Percentiles rank a stretch among this genome's conserved stretches.
Evolutionary conservation across 257 asterid species (phyloP).

Genomic region (Rehmannia glutinosa): DNA sequence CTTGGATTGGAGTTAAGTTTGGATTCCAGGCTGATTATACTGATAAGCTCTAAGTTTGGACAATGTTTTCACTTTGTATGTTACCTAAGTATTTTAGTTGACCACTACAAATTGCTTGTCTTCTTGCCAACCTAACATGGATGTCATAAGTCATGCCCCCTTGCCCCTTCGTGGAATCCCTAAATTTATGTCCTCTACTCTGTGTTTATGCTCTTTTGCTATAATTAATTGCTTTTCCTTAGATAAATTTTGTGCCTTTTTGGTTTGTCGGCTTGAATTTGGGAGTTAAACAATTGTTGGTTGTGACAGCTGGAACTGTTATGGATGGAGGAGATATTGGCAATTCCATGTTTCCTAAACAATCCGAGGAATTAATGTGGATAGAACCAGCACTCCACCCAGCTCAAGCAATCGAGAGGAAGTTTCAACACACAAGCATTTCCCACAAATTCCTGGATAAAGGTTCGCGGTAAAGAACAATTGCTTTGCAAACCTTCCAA

Average conservation of each 20-base stretch:
- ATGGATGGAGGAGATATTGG: slow-evolving; percentile 43
- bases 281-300: neutral
- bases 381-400: slow-evolving; percentile 36
- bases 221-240: neutral
- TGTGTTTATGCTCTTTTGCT: neutral
- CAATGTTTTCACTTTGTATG: neutral
- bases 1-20: neutral
- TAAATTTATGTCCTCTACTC: neutral
- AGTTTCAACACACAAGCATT: slow-evolving; percentile 32
- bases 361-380: slow-evolving; percentile 32
- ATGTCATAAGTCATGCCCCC: neutral
- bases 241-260: neutral
- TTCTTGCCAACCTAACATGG: neutral
- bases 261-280: slow-evolving; percentile 6
- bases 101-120: neutral
- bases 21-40: neutral
- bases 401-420: slow-evolving; percentile 54
- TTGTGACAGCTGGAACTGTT: slow-evolving; percentile 37
- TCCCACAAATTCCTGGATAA: slow-evolving; percentile 50
- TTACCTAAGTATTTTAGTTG: neutral
- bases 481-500: slow-evolving; percentile 42
- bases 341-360: slow-evolving; percentile 35
- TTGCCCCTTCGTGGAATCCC: neutral
- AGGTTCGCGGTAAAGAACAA: slow-evolving; percentile 51
- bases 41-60: neutral